phyloP scores from a whole-genome alignment of 2,329 filamentous ascomycete species.

The Aspergillus fructus region DNA sequence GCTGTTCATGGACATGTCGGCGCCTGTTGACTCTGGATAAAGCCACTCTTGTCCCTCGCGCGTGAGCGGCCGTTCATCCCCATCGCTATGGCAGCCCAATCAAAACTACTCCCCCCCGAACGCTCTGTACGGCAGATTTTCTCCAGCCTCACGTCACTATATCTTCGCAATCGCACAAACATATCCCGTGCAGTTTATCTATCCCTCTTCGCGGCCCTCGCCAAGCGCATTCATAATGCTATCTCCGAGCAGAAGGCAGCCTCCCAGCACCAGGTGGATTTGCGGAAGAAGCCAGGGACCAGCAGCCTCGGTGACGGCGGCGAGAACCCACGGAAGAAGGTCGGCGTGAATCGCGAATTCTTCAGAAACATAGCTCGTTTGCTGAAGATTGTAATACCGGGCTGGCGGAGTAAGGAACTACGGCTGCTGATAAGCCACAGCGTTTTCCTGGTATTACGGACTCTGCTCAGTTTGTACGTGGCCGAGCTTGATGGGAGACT shows the following conservation, averaged over 20 bases:
- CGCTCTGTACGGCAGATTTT: slow-evolving; percentile 65
- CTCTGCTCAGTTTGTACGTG: slow-evolving; percentile 91
- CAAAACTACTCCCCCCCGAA: slow-evolving; percentile 66
- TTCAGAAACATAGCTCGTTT: slow-evolving; percentile 74
- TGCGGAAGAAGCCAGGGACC: slow-evolving; percentile 54
- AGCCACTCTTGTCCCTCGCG: slow-evolving; percentile 6
- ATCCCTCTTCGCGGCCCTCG: slow-evolving; percentile 74
- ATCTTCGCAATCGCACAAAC: slow-evolving; percentile 74
- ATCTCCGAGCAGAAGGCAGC: slow-evolving; percentile 91
- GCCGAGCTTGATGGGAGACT: slow-evolving; percentile 92
- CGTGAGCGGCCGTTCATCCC: slow-evolving; percentile 10
- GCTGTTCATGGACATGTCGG: slow-evolving; percentile 19
- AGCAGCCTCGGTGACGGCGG: slow-evolving; percentile 34
- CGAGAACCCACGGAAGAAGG: slow-evolving; percentile 64
- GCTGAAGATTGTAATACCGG: slow-evolving; percentile 83
- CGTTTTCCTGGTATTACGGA: slow-evolving; percentile 86
- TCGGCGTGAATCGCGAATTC: slow-evolving; percentile 88
- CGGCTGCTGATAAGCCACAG: slow-evolving; percentile 85
- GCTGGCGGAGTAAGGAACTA: slow-evolving; percentile 85
- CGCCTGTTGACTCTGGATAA: slow-evolving; percentile 23
- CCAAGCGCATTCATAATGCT: slow-evolving; percentile 86
- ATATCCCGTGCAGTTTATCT: slow-evolving; percentile 84
- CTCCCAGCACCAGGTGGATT: slow-evolving; percentile 64
- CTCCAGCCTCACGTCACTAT: slow-evolving; percentile 67
- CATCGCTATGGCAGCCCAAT: slow-evolving; percentile 67